phyloP scores from a whole-genome alignment of 2,329 filamentous ascomycete species.

The Exophiala lecanii-corni region DNA sequence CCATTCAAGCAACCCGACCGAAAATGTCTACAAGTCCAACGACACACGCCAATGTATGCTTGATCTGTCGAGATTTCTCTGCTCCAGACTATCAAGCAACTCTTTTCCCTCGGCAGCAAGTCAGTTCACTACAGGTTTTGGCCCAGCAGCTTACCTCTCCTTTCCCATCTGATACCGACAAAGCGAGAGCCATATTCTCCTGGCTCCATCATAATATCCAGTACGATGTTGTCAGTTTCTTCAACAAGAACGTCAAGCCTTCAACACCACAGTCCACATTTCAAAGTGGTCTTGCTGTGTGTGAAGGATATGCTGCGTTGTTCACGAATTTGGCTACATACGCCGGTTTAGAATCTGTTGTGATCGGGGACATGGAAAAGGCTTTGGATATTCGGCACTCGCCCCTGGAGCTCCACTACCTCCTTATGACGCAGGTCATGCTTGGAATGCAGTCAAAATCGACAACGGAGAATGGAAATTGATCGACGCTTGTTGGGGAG shows the following conservation, averaged over 20 bases:
- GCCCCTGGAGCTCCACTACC: conserved; percentile 63
- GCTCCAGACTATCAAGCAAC: conserved; percentile 72
- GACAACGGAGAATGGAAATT: conserved; percentile 88
- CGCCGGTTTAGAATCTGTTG: conserved; percentile 71
- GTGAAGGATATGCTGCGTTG: conserved; percentile 81
- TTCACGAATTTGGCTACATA: conserved; percentile 73
- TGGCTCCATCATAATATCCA: conserved; percentile 93
- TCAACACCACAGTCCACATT: conserved; percentile 70
- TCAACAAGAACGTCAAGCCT: conserved; percentile 61
- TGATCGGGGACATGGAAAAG: conserved; percentile 82
- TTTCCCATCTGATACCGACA: conserved; percentile 80
- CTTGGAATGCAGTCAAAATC: conserved; percentile 89
- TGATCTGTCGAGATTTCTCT: conserved; percentile 84
- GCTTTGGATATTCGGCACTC: conserved; percentile 65
- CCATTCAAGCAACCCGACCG: conserved; percentile 52
- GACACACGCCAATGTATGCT: conserved; percentile 49
- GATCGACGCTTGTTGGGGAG: conserved; percentile 89
- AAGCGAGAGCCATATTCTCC: conserved; percentile 85
- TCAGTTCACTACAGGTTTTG: conserved; percentile 72
- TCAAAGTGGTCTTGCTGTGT: conserved; percentile 75
- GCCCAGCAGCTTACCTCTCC: conserved; percentile 72
- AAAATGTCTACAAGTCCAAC: conserved; percentile 8
- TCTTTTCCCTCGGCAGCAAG: conserved; percentile 65
- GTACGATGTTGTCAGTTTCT: conserved; percentile 79
- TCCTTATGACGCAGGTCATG: conserved; percentile 63